These are phyloP conservation scores for Cicer chorassanicum DNA, from an alignment of 306 rosid species.

Conservation along the genomic window DNA sequence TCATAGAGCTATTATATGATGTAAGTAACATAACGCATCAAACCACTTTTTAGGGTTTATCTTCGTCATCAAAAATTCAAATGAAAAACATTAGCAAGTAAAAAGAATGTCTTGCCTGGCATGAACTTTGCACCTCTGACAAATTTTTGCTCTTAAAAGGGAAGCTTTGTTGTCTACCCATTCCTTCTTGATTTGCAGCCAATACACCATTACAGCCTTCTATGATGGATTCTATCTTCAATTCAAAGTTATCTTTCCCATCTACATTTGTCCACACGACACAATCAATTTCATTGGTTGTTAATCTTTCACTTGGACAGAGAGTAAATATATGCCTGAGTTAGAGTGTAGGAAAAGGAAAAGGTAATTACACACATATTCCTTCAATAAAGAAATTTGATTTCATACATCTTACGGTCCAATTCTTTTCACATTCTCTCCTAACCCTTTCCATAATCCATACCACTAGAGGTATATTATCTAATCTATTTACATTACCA, in stretches of 20 bases:
- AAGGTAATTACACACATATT: not conserved
- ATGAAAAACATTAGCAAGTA: conserved; percentile 17
- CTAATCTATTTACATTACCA: no score
- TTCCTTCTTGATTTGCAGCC: conserved; percentile 48
- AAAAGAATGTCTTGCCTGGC: conserved; percentile 64
- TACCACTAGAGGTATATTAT: no score
- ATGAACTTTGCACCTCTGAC: conserved; percentile 63
- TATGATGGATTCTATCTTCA: conserved; percentile 67
- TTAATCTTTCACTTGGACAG: conserved; percentile 29
- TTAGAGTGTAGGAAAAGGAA: not conserved
- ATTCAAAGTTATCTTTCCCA: conserved; percentile 62
- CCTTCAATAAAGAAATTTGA: no score
- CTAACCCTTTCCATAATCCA: no score
- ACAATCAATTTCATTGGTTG: conserved; percentile 29
- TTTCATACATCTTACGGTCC: no score
- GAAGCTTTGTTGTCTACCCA: conserved; percentile 43
- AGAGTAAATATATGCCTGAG: conserved; percentile 3
- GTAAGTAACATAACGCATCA: conserved; percentile 28
- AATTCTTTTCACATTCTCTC: no score
- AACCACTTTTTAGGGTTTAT: conserved; percentile 5
- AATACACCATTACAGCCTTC: conserved; percentile 67
- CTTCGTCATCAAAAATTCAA: conserved; percentile 26
- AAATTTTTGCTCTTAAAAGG: conserved; percentile 58
- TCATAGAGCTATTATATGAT: not conserved
- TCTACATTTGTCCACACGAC: conserved; percentile 52